phyloP scores from a whole-genome alignment of 192 early-diverging fungal genomes.

The Coemansia sp. region DNA sequence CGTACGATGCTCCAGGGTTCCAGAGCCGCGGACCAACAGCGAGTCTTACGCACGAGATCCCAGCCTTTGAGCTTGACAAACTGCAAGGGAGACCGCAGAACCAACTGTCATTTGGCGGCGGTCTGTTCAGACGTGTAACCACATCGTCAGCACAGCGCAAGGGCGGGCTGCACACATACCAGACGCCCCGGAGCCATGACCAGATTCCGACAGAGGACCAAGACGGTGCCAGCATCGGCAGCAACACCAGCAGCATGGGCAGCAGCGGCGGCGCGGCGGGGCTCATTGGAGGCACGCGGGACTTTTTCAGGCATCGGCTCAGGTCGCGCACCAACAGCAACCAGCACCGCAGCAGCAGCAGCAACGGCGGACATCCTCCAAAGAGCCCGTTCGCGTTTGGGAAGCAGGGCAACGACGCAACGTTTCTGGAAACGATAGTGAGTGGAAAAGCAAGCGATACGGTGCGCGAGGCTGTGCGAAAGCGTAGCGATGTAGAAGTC shows the following conservation, averaged over 20 bases:
- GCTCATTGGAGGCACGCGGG: constrained; percentile 43
- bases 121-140: constrained; percentile 40
- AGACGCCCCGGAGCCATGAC: constrained; percentile 1
- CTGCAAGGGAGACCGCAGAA: constrained; percentile 2
- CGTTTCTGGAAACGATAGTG: constrained; percentile 1
- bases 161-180: constrained; percentile 9
- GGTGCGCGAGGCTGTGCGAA: constrained; percentile 16
- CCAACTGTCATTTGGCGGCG: constrained; percentile 14
- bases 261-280: constrained; percentile 9
- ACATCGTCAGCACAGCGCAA: constrained; percentile 29
- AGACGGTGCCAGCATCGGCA: constrained; percentile 12
- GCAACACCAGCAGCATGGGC: constrained; percentile 6
- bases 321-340: constrained; percentile 44
- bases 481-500: constrained; percentile 46
- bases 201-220: constrained; percentile 5
- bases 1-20: constrained; percentile 1
- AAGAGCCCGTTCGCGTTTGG: not conserved
- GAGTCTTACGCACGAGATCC: not conserved
- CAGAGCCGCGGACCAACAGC: not conserved
- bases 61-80: not conserved
- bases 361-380: not conserved
- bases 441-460: not conserved
- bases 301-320: constrained; percentile 43
- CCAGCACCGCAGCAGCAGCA: constrained; percentile 1
- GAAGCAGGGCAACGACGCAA: not conserved